Base-by-base conservation (phyloP, 768 basidiomycete species). In the Lactarius akahatsu region DNA sequence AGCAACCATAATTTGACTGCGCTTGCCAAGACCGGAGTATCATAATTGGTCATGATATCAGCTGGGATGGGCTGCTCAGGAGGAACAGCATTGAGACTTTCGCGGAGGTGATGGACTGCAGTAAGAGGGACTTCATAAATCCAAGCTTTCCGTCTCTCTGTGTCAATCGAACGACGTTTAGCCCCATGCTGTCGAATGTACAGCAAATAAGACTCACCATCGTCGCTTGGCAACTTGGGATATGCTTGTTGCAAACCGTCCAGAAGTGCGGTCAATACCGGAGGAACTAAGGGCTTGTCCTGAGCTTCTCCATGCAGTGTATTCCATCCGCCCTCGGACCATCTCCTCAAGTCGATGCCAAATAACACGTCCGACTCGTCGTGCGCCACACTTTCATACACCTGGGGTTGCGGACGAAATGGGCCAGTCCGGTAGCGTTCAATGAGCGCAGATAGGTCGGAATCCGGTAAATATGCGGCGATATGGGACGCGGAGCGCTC, bases 361-460 rank as follows among this genome's bases (percentile, higher is more conserved):
- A 96, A 97, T 11, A 92, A 85, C 34, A 92, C 90, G 72, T 96
- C 94, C 0, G 86, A 84, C 71, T 91, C 90, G 56, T 91, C 88
- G 70, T 92, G 92, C 10, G 89, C 80, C 38, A 94, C 83, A 4
- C 89, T 89, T 73, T 96, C 93, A 76, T 94, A 98, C 11, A 95
- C 80, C 62, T 93, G 92, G 0, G 96, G 85, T 43, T 80, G 80
- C 0, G 96, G 96, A 47, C 90, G 82, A 87, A 97, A 98, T 0
- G 95, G 91, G 0, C 96, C 96, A 1, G 94, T 96, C 62, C 96
- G 86, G 74, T 94, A 93, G 13, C 92, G 89, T 75, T 97, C 95
- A 67, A 97, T 94, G 59, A 96, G 83, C 11, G 91, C 93, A 15
- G 80, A 87, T 61, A 96, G 77, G 78, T 95, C 95, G 1, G 87